phyloP scores from a whole-genome alignment of 164 flowering plant genomes.

The Tinospora cordifolia region DNA sequence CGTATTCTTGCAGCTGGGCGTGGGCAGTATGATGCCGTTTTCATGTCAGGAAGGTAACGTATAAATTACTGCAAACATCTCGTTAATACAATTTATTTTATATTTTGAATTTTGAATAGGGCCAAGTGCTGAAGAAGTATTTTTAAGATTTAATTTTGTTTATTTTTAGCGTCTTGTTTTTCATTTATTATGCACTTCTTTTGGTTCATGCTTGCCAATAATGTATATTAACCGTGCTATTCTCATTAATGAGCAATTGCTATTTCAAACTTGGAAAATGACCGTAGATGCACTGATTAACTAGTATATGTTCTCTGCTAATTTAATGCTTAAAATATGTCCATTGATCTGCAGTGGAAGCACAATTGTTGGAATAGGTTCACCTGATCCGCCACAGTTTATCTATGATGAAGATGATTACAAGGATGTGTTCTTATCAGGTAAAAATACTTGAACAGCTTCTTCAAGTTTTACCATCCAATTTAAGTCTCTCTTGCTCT shows the following conservation, averaged over 20 bases:
- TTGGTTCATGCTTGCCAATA: too few relatives aligned
- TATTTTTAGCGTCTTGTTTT: too few relatives aligned
- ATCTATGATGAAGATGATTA: conserved; percentile 83
- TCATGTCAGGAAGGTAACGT: conserved; percentile 94
- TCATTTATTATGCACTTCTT: too few relatives aligned
- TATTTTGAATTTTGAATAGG: not conserved
- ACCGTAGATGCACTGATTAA: not conserved
- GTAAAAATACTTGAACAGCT: conserved; percentile 28
- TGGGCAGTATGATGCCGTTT: conserved; percentile 88
- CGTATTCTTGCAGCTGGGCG: conserved; percentile 73
- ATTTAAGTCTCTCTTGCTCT: too few relatives aligned
- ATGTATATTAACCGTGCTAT: not conserved
- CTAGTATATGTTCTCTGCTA: not conserved
- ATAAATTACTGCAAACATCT: not conserved
- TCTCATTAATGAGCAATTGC: not conserved
- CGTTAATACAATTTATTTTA: not conserved
- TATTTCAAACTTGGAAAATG: not conserved
- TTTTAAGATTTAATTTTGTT: too few relatives aligned
- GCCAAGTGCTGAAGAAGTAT: too few relatives aligned
- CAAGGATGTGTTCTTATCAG: conserved; percentile 68
- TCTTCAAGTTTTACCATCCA: too few relatives aligned
- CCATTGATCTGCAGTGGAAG: conserved; percentile 62
- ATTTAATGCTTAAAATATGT: not conserved
- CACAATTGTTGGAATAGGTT: conserved; percentile 92
- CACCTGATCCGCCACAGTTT: conserved; percentile 92